These are phyloP conservation scores for Pichia kudriavzevii DNA, from an alignment of 1,139 yeast genomes.

Conservation along the genomic window DNA sequence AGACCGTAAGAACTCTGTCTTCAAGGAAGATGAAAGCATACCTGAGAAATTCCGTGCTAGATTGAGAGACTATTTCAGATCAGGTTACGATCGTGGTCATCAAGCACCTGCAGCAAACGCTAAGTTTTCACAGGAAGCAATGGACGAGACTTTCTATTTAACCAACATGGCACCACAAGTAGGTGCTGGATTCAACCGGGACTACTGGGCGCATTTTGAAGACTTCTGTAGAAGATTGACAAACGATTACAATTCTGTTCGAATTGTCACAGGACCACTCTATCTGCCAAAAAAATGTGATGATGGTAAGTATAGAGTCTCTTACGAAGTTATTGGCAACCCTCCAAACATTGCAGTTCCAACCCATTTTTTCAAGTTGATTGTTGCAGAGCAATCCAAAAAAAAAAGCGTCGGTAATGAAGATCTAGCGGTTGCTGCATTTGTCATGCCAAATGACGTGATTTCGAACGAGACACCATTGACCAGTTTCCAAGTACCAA, in stretches of 20 bases:
- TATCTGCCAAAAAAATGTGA: conserved; percentile 72
- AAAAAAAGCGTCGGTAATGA: conserved; percentile 33
- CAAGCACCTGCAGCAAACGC: conserved; percentile 98
- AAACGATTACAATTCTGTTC: conserved; percentile 56
- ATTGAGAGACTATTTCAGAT: conserved; percentile 80
- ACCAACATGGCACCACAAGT: conserved; percentile 96
- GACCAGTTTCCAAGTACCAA: conserved; percentile 73
- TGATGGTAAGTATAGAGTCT: conserved; percentile 72
- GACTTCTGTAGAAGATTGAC: conserved; percentile 79
- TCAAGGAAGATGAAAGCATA: conserved; percentile 79
- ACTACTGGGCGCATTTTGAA: conserved; percentile 96
- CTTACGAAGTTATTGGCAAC: conserved; percentile 89
- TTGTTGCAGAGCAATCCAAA: conserved; percentile 67
- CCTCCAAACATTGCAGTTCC: conserved; percentile 98
- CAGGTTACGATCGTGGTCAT: conserved; percentile 97
- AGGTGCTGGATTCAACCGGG: conserved; percentile 95
- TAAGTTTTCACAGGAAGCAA: conserved; percentile 77
- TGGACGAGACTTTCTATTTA: conserved; percentile 88
- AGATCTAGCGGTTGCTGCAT: conserved; percentile 75
- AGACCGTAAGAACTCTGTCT: conserved; percentile 74
- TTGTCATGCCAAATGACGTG: conserved; percentile 79
- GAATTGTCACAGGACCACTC: conserved; percentile 90
- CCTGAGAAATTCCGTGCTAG: conserved; percentile 71
- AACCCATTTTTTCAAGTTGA: conserved; percentile 86
- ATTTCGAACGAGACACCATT: conserved; percentile 68